Evolutionary conservation across 768 basidiomycete species (phyloP), one percentile per base, ranked within the genome.

Genomic region (Fibroporia radiculosa): DNA sequence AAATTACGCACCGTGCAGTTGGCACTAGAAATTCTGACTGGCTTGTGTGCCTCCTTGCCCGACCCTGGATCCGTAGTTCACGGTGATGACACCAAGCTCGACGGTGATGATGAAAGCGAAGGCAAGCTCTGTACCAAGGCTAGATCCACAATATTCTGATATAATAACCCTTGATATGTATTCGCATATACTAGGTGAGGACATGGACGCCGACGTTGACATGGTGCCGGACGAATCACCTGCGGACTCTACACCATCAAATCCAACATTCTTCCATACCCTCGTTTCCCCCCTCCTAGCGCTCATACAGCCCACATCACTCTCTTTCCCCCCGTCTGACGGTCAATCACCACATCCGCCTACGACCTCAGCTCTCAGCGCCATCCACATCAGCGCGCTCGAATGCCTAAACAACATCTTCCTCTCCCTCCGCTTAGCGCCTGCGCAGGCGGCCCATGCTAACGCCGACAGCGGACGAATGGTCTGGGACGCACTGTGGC

Each of bases 361-460:
- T 1, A 92, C 84, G 11, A 95, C 93, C 0, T 88, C 91, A 20
- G 84, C 72, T 8, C 75, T 97, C 35, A 77, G 85, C 50, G 78
- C 84, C 6, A 79, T 95, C 40, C 93, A 96, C 58, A 70, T 90
- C 45, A 74, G 82, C 51, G 87, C 91, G 8, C 71, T 93, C 22
- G 91, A 95, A 60, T 92, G 92, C 56, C 71, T 97, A 37, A 92
- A 88, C 57, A 96, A 97, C 57, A 71, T 93, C 29, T 84, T 95
- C 56, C 69, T 93, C 27, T 82, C 90, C 44, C 40, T 52, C 3
- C 70, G 86, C 11, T 73, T 80, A 2, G 68, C 74, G 0, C 62
- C 70, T 3, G 65, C 72, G 1, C 71, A 69, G 41, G 33, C 22
- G 24, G 42, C 38, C 24, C 37, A 45, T 23, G 42, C 46, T 35